Conservation (phyloP, 495 filamentous ascomycete genomes). For the Daldinia concentrica region DNA sequence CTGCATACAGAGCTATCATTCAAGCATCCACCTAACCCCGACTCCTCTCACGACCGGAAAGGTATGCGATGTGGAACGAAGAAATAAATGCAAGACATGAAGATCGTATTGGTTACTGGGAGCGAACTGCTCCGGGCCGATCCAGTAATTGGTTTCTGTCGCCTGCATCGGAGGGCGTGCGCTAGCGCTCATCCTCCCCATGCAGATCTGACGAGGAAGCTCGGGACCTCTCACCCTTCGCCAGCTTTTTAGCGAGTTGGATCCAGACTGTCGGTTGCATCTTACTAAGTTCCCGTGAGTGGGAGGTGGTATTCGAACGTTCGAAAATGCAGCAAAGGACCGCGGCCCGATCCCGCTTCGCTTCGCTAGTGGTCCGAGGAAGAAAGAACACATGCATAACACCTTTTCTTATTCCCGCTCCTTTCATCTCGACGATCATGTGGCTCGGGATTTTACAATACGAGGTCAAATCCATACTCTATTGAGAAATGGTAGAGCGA, state of each 20-base stretch:
- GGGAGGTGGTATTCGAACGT: not conserved
- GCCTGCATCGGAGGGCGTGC: slow-evolving; percentile 35
- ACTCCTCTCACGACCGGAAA: slow-evolving; percentile 16
- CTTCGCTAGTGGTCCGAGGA: slow-evolving; percentile 12
- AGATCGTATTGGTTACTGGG: slow-evolving; percentile 22
- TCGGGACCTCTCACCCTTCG: slow-evolving; percentile 23
- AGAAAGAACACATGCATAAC: not conserved
- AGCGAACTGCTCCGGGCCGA: slow-evolving; percentile 24
- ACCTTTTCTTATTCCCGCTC: slow-evolving; percentile 5
- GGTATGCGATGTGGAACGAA: slow-evolving; percentile 4
- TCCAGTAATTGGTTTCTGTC: slow-evolving; percentile 18
- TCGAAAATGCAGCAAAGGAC: slow-evolving; percentile 16
- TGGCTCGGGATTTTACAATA: slow-evolving; percentile 24
- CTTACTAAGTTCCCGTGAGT: slow-evolving; percentile 17
- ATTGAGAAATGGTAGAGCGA: slow-evolving; percentile 15
- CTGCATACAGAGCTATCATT: slow-evolving; percentile 12
- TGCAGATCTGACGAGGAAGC: slow-evolving; percentile 34
- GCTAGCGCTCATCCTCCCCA: slow-evolving; percentile 29
- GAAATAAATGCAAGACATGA: not conserved
- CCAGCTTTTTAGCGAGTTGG: slow-evolving; percentile 8
- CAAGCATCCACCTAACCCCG: slow-evolving; percentile 10
- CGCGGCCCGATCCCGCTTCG: slow-evolving; percentile 23
- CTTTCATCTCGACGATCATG: slow-evolving; percentile 10
- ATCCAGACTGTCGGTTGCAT: slow-evolving; percentile 41
- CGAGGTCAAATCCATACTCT: slow-evolving; percentile 16